Evolutionary conservation across 192 early-diverging fungal species (phyloP).

Genomic region (Entomortierella chlamydospora): DNA sequence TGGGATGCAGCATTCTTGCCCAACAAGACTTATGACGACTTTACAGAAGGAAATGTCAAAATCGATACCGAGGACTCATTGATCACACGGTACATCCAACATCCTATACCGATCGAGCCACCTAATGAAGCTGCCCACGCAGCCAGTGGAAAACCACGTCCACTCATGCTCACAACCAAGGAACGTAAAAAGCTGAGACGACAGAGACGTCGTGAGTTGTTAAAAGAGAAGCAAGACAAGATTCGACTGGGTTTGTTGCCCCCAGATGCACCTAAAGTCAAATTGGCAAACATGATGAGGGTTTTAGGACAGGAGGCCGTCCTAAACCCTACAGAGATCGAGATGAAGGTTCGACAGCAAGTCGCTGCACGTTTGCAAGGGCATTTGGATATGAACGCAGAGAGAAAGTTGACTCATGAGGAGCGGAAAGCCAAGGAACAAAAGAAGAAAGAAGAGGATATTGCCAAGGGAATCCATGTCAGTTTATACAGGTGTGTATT

Average conservation of each 20-base stretch:
- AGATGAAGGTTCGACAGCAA: conserved; percentile 90
- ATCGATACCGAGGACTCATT: conserved; percentile 62
- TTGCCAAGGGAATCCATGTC: conserved; percentile 75
- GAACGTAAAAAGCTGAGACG: conserved; percentile 95
- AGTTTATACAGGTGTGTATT: conserved; percentile 84
- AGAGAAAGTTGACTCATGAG: conserved; percentile 89
- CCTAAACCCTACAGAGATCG: conserved; percentile 94
- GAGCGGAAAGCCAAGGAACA: conserved; percentile 82
- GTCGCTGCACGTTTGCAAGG: conserved; percentile 80
- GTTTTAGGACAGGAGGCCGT: conserved; percentile 96
- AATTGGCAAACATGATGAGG: conserved; percentile 93
- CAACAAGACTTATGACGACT: conserved; percentile 77
- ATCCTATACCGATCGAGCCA: conserved; percentile 86
- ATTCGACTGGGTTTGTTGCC: conserved; percentile 92
- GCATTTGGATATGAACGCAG: conserved; percentile 87
- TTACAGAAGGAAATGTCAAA: conserved; percentile 52
- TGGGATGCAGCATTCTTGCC: conserved; percentile 92
- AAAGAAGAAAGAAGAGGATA: conserved; percentile 81
- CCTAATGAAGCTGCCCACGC: conserved; percentile 72
- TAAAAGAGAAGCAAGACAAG: conserved; percentile 95
- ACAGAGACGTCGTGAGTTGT: conserved; percentile 84
- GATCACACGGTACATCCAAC: conserved; percentile 84
- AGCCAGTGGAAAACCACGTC: conserved; percentile 59
- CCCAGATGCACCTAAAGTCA: conserved; percentile 92
- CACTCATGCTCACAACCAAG: conserved; percentile 86